Conservation (phyloP, 2,329 filamentous ascomycete species). For the Monilinia fructigena region DNA sequence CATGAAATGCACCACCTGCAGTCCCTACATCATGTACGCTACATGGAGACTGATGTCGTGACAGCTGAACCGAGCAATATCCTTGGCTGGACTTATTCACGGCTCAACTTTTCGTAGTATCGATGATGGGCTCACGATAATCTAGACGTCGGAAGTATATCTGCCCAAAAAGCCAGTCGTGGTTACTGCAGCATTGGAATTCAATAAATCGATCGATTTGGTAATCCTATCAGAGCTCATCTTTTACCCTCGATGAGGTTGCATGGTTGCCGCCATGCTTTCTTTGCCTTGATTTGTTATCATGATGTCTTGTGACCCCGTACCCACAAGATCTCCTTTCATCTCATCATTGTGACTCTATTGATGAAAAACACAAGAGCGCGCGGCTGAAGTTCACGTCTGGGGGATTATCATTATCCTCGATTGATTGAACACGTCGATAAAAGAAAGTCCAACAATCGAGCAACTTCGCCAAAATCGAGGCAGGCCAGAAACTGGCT, state of each 20-base stretch:
- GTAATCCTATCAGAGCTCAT: slow-evolving; percentile 1
- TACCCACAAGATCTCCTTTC: not conserved
- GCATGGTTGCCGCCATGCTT: slow-evolving; percentile 14
- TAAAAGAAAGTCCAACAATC: not conserved
- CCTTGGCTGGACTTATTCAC: slow-evolving; percentile 5
- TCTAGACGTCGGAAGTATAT: slow-evolving; percentile 16
- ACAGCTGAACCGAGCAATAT: not conserved
- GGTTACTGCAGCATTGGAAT: slow-evolving; percentile 16
- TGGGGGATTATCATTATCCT: not conserved
- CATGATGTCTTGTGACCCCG: slow-evolving; percentile 1
- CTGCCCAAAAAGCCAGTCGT: slow-evolving; percentile 17
- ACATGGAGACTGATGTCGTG: slow-evolving; percentile 1
- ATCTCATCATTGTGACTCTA: not conserved
- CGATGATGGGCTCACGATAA: slow-evolving; percentile 22
- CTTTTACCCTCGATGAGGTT: not conserved
- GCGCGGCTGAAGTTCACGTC: too few species aligned
- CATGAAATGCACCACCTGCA: slow-evolving; percentile 3
- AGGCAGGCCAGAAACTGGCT: not conserved
- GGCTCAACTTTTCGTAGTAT: slow-evolving; percentile 12
- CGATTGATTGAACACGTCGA: not conserved
- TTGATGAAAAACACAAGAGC: not conserved
- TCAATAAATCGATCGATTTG: slow-evolving; percentile 14
- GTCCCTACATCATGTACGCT: slow-evolving; percentile 1
- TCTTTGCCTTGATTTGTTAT: not conserved
- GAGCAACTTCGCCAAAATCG: not conserved